Evolutionary conservation across 805 yeast genomes (phyloP), one percentile per base, ranked within the genome.

Genomic region (Metschnikowia corniflorae): DNA sequence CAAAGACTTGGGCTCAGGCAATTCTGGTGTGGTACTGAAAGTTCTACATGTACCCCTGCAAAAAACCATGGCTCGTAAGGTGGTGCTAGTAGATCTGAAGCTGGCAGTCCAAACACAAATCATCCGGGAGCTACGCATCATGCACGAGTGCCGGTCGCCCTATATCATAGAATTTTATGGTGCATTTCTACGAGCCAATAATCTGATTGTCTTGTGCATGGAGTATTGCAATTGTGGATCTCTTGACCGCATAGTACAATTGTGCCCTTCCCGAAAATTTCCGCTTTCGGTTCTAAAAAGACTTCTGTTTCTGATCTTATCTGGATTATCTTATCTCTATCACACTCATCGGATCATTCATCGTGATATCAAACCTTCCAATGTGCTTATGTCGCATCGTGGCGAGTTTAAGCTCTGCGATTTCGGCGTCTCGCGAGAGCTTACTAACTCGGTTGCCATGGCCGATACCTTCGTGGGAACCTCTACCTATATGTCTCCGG

Each of bases 381-480:
- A 93, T 60, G 96, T 93, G 7, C 68, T 93, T 33, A 76, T 93
- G 62, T 88, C 86, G 43, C 82, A 88, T 26, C 75, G 71, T 46
- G 98, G 98, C 17, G 83, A 82, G 46, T 79, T 93, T 49, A 93
- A 89, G 59, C 71, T 93, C 16, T 89, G 97, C 63, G 99, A 93
- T 61, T 93, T 93, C 65, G 99, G 99, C 16, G 99, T 93, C 6
- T 80, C 89, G 20, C 79, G 96, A 42, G 96, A 88, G 55, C 71
- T 93, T 34, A 85, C 86, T 39, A 88, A 91, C 60, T 93, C 98
- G 1, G 75, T 93, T 40, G 71, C 72, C 20, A 61, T 65, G 66
- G 98, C 97, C 0, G 96, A 93, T 53, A 93, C 98, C 0, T 93
- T 93, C 68, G 97, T 93, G 7, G 99, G 99, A 1, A 93, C 99